These are phyloP conservation scores for Tylopilus sp. DNA, from an alignment of 1,284 basidiomycete genomes.

Conservation along the genomic window DNA sequence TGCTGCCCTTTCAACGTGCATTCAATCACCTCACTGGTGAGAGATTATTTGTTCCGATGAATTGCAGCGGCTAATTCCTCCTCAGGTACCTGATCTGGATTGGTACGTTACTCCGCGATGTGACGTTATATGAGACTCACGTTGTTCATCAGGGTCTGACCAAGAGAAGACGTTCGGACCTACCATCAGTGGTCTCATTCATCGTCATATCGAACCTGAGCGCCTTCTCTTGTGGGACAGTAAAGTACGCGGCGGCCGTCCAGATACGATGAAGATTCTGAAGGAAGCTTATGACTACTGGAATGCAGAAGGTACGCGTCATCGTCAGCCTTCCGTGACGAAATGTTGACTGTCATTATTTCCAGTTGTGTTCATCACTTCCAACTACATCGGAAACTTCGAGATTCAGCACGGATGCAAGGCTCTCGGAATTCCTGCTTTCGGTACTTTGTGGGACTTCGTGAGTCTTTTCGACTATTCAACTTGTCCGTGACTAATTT, in stretches of 20 bases:
- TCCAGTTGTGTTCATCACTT: conserved; percentile 73
- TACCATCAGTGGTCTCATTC: conserved; percentile 66
- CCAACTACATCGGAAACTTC: conserved; percentile 66
- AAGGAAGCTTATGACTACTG: conserved; percentile 63
- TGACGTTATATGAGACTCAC: conserved; percentile 3
- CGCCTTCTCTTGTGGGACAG: conserved; percentile 71
- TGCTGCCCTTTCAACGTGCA: conserved; percentile 69
- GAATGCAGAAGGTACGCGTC: conserved; percentile 59
- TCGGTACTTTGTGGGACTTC: conserved; percentile 73
- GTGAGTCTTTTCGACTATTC: conserved; percentile 39
- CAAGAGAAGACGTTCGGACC: conserved; percentile 77
- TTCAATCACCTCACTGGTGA: conserved; percentile 67
- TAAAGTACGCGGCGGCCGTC: conserved; percentile 63
- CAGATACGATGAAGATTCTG: conserved; percentile 72
- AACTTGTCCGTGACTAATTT: conserved; percentile 1
- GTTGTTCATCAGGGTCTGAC: conserved; percentile 52
- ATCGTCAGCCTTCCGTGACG: not conserved
- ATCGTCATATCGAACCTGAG: conserved; percentile 62
- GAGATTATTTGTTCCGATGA: conserved; percentile 21
- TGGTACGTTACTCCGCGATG: conserved; percentile 38
- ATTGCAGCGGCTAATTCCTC: conserved; percentile 3
- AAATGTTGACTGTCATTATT: conserved; percentile 7
- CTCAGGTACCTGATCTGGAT: conserved; percentile 76
- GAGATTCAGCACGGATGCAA: conserved; percentile 80
- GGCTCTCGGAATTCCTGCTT: conserved; percentile 64